Conservation (phyloP, 352 stramenopile species). For the Phytophthora fragariaefolia region DNA sequence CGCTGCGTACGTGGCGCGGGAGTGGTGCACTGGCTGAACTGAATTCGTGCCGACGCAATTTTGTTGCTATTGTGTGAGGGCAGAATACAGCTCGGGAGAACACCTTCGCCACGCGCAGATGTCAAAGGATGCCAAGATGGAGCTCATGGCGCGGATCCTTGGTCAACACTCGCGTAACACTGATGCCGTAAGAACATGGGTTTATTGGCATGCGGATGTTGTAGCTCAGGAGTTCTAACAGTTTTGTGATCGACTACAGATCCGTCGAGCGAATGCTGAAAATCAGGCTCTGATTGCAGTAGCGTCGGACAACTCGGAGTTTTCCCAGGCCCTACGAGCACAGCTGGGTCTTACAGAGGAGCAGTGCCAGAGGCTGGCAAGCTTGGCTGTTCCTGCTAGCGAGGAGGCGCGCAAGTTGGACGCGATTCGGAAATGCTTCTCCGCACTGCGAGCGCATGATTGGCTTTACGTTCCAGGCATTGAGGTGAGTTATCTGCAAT, state of each 20-base stretch:
- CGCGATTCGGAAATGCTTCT: conserved; percentile 89
- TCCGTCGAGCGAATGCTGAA: conserved; percentile 81
- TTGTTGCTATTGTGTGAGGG: conserved; percentile 1
- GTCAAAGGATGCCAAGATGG: conserved; percentile 87
- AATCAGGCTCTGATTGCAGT: conserved; percentile 81
- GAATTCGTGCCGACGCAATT: no score
- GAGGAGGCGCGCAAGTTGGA: conserved; percentile 81
- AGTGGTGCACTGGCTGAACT: conserved; percentile 2
- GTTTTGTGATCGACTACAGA: conserved; percentile 38
- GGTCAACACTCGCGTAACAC: conserved; percentile 81
- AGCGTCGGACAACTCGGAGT: conserved; percentile 64
- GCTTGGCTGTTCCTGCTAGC: conserved; percentile 48
- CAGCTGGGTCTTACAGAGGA: conserved; percentile 74
- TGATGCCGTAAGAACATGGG: conserved; percentile 53
- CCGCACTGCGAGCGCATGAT: conserved; percentile 79
- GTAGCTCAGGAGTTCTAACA: not conserved
- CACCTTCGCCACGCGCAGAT: conserved; percentile 82
- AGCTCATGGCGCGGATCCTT: conserved; percentile 80
- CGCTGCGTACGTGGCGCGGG: conserved; percentile 56
- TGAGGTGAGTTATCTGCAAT: conserved; percentile 54
- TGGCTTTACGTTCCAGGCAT: conserved; percentile 88
- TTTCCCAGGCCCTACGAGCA: conserved; percentile 56
- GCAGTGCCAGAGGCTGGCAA: conserved; percentile 68
- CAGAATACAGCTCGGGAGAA: conserved; percentile 82
- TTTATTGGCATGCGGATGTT: not conserved